Evolutionary conservation across 2,329 filamentous ascomycete species (phyloP).

Genomic region (Huntiella decipiens): DNA sequence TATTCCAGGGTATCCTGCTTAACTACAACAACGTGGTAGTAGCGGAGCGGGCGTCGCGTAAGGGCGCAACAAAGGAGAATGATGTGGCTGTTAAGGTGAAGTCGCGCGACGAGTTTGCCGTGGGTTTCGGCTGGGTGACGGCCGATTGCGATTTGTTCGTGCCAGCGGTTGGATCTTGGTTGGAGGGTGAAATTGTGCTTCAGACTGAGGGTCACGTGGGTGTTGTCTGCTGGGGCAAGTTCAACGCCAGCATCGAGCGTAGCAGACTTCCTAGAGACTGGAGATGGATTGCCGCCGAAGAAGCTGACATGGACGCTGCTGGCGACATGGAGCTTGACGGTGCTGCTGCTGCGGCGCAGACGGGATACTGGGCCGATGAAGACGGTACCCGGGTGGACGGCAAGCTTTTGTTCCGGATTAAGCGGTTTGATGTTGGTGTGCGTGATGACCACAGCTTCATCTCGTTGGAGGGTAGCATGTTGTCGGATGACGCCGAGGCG

Average conservation of each 20-base stretch:
- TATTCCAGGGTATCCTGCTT: slow-evolving; percentile 55
- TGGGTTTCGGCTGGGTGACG: slow-evolving; percentile 73
- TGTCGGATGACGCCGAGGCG: slow-evolving; percentile 48
- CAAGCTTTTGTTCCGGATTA: slow-evolving; percentile 57
- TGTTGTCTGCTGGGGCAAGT: slow-evolving; percentile 74
- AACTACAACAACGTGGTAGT: slow-evolving; percentile 52
- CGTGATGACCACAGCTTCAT: slow-evolving; percentile 63
- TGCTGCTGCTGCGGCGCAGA: neutral
- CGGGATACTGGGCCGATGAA: slow-evolving; percentile 57
- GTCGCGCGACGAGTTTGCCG: slow-evolving; percentile 63
- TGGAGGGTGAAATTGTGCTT: slow-evolving; percentile 69
- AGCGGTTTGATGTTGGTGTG: slow-evolving; percentile 64
- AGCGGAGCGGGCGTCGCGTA: slow-evolving; percentile 36
- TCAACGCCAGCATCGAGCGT: slow-evolving; percentile 73
- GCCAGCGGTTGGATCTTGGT: slow-evolving; percentile 49
- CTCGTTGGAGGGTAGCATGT: slow-evolving; percentile 74
- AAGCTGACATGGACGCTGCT: slow-evolving; percentile 22
- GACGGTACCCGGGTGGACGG: slow-evolving; percentile 51
- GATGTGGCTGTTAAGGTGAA: slow-evolving; percentile 25
- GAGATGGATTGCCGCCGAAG: slow-evolving; percentile 52
- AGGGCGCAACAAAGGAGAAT: slow-evolving; percentile 28
- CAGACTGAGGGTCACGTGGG: slow-evolving; percentile 81
- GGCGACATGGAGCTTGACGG: slow-evolving; percentile 31
- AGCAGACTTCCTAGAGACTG: slow-evolving; percentile 57
- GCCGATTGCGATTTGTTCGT: slow-evolving; percentile 72